A percentile compares a stretch with the other conserved stretches of the same genome.
Conservation (phyloP, 2,329 filamentous ascomycete genomes). For the Fusarium oxysporum region DNA sequence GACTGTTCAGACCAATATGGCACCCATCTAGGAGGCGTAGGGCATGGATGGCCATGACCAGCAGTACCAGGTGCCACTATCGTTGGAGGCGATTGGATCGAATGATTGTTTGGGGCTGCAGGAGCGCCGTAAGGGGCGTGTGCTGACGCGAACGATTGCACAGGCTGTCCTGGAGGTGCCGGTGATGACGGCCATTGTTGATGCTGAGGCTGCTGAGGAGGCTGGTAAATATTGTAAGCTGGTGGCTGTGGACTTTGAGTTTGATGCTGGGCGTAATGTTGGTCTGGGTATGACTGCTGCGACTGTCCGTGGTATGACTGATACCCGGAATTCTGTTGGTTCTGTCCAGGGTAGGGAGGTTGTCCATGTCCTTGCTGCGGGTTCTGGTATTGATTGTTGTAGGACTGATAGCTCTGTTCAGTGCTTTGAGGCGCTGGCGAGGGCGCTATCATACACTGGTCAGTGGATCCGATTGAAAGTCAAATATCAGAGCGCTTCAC, state of each 20-base stretch:
- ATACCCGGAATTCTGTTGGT: neutral
- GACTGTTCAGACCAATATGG: slow-evolving; percentile 37
- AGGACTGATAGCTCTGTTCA: neutral
- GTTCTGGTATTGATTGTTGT: neutral
- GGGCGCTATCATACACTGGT: neutral
- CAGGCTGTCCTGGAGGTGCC: neutral
- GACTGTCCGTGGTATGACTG: neutral
- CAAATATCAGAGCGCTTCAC: neutral
- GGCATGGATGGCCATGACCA: neutral
- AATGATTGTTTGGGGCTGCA: rapidly evolving
- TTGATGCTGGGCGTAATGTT: neutral
- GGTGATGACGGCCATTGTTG: neutral
- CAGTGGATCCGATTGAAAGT: neutral
- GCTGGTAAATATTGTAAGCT: neutral
- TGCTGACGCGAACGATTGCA: rapidly evolving
- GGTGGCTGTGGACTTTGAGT: neutral
- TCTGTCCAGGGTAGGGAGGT: neutral
- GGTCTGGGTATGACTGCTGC: neutral
- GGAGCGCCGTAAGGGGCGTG: neutral
- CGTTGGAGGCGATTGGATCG: neutral
- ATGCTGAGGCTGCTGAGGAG: neutral
- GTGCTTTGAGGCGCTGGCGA: neutral
- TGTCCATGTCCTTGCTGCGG: slow-evolving; percentile 9
- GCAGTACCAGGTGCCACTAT: neutral
- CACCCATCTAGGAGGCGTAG: slow-evolving; percentile 30